phyloP scores from a whole-genome alignment of 1,284 basidiomycete genomes.

The Coniferiporia weirii region DNA sequence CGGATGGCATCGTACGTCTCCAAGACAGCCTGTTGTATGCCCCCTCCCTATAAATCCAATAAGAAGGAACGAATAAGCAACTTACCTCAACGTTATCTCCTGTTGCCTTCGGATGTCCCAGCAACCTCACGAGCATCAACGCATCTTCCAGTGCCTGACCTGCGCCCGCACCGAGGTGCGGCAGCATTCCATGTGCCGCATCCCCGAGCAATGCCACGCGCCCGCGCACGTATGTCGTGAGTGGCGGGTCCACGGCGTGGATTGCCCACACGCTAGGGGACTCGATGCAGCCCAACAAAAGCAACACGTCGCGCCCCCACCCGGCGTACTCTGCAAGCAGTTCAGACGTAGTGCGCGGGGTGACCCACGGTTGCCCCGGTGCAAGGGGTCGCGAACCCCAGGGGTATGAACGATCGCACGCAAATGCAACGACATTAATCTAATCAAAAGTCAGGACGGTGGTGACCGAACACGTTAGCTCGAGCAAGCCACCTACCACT shows the following conservation, averaged over 20 bases:
- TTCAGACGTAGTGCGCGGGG: conserved; percentile 37
- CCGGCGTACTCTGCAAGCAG: conserved; percentile 42
- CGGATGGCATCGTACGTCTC: conserved; percentile 40
- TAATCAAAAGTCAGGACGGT: conserved; percentile 20
- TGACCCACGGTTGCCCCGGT: conserved; percentile 41
- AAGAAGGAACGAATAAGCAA: conserved; percentile 2
- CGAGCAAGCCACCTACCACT: conserved; percentile 26
- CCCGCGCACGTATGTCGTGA: conserved; percentile 42
- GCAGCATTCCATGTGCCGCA: conserved; percentile 56
- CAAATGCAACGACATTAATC: conserved; percentile 54
- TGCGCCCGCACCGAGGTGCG: conserved; percentile 58
- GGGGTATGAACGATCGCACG: conserved; percentile 35
- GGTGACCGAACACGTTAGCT: background rate
- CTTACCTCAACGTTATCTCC: conserved; percentile 42
- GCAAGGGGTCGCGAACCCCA: conserved; percentile 34
- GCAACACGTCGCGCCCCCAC: conserved; percentile 43
- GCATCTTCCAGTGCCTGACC: conserved; percentile 63
- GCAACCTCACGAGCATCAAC: conserved; percentile 43
- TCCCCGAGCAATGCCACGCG: conserved; percentile 54
- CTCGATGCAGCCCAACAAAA: conserved; percentile 42
- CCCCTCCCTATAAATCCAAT: background rate
- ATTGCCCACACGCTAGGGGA: conserved; percentile 54
- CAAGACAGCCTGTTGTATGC: conserved; percentile 34
- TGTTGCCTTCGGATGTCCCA: conserved; percentile 41
- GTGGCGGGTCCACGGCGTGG: conserved; percentile 45